Conservation (phyloP, 148 eudicot species). For the Vaccinium macrocarpon region DNA sequence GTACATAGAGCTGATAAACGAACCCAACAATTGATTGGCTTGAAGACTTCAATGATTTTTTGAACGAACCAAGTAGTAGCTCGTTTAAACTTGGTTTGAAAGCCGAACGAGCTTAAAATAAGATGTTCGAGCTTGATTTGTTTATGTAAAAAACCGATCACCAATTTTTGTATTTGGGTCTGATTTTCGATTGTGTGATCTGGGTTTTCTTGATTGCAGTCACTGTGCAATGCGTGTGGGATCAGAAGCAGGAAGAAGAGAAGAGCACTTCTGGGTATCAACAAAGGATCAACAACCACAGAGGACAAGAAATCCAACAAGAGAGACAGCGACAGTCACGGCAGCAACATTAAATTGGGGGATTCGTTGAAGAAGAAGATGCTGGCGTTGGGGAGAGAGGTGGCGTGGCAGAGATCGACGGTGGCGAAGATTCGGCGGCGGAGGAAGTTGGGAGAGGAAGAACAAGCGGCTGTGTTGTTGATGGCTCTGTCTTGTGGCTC, state of each 20-base stretch:
- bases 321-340: constrained; percentile 15
- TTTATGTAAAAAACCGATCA: too few species aligned
- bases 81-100: too few species aligned
- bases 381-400: constrained; percentile 50
- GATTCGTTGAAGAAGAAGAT: constrained; percentile 56
- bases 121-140: too few species aligned
- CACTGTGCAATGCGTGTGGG: constrained; percentile 97
- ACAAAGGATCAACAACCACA: constrained; percentile 28
- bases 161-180: background rate
- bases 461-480: constrained; percentile 80
- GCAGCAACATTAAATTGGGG: constrained; percentile 30
- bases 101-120: too few species aligned
- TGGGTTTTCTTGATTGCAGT: constrained; percentile 35
- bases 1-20: background rate
- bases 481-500: constrained; percentile 85
- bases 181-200: constrained; percentile 20
- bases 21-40: too few species aligned
- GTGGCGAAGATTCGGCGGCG: constrained; percentile 40
- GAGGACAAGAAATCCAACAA: constrained; percentile 59
- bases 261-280: constrained; percentile 64
- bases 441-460: constrained; percentile 71
- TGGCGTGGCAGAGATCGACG: constrained; percentile 67
- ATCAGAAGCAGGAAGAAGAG: constrained; percentile 88
- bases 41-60: too few species aligned
- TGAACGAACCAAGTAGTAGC: too few species aligned